Evolutionary conservation across 2,329 filamentous ascomycete genomes (phyloP).

Genomic region (Calonectria pseudoturangicola): DNA sequence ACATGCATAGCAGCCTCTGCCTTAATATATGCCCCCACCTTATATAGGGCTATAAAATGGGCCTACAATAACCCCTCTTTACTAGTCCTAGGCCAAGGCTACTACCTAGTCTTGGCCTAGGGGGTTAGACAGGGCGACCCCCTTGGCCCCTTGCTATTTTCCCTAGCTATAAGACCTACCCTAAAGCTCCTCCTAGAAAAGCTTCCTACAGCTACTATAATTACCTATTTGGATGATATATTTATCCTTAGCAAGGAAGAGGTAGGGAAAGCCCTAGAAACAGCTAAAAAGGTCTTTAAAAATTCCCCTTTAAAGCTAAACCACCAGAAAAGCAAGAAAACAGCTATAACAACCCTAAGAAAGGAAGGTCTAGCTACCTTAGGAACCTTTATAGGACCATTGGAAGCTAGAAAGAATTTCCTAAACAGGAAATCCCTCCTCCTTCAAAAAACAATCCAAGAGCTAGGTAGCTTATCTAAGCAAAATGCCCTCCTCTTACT

Average conservation of each 20-base stretch:
- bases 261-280: background rate
- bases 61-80: slow-evolving; percentile 16
- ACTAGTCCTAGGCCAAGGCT: background rate
- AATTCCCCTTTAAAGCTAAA: background rate
- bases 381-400: background rate
- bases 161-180: slow-evolving; percentile 27
- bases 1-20: background rate
- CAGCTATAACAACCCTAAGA: background rate
- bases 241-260: background rate
- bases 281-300: slow-evolving; percentile 9
- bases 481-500: background rate
- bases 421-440: background rate
- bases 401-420: background rate
- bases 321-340: slow-evolving; percentile 1
- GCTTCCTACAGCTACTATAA: background rate
- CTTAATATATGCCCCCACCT: background rate
- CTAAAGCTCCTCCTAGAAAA: background rate
- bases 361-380: background rate
- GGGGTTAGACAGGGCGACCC: background rate
- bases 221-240: slow-evolving; percentile 7
- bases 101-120: slow-evolving; percentile 1
- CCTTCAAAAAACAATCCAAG: background rate
- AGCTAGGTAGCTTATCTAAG: background rate
- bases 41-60: slow-evolving; percentile 5
- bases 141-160: slow-evolving; percentile 12